These are phyloP conservation scores for Amborella trichopoda DNA, from an alignment of 164 flowering plant genomes.

Conservation along the genomic window DNA sequence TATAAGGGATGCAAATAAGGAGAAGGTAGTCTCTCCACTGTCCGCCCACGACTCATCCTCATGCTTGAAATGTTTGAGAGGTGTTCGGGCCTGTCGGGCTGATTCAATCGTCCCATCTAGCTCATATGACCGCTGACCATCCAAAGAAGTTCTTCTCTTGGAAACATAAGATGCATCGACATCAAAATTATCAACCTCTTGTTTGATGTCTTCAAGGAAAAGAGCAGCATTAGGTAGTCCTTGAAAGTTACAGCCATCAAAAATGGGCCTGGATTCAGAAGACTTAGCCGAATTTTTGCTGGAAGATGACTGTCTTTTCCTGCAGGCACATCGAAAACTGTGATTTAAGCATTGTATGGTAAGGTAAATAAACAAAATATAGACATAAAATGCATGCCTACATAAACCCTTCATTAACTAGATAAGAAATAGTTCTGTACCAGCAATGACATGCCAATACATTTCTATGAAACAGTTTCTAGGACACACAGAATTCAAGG, in stretches of 20 bases:
- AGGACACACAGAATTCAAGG: too few relatives aligned
- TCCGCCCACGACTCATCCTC: slow-evolving; percentile 48
- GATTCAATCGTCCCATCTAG: slow-evolving; percentile 27
- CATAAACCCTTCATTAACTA: too few relatives aligned
- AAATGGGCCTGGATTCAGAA: slow-evolving; percentile 26
- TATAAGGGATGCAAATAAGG: slow-evolving; percentile 65
- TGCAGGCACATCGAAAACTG: slow-evolving; percentile 17
- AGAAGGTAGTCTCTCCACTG: slow-evolving; percentile 53
- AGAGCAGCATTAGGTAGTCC: slow-evolving; percentile 74
- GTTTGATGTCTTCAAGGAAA: slow-evolving; percentile 75
- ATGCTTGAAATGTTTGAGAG: slow-evolving; percentile 40
- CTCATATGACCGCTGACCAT: slow-evolving; percentile 21
- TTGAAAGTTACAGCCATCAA: slow-evolving; percentile 38
- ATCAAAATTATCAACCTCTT: slow-evolving; percentile 52
- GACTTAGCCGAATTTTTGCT: slow-evolving; percentile 33
- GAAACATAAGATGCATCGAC: slow-evolving; percentile 24
- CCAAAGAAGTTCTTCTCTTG: slow-evolving; percentile 36
- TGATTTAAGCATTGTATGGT: too few relatives aligned
- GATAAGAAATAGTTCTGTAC: too few relatives aligned
- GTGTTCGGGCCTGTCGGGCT: slow-evolving; percentile 23
- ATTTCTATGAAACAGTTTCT: too few relatives aligned
- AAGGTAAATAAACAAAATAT: too few relatives aligned
- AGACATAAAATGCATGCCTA: too few relatives aligned
- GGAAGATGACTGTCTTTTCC: slow-evolving; percentile 53
- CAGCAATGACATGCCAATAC: too few relatives aligned